phyloP scores from a whole-genome alignment of 2,329 filamentous ascomycete species.

The Chrysoporthe puriensis region DNA sequence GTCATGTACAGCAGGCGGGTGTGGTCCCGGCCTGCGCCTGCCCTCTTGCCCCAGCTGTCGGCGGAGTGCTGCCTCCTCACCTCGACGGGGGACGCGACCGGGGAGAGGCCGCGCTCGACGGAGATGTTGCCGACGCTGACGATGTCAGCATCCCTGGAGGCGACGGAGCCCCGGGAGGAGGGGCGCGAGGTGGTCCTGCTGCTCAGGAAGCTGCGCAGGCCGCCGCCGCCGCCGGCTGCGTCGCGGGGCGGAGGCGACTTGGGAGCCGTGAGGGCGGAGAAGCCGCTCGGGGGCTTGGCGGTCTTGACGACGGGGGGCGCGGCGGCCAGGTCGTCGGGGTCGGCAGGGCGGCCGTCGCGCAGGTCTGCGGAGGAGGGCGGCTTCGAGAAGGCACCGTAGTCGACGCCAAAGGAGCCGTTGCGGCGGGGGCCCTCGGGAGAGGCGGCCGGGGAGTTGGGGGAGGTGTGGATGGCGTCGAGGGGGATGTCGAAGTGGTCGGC shows the following conservation, averaged over 20 bases:
- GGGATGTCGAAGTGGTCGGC: constrained; percentile 70
- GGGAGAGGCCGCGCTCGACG: constrained; percentile 55
- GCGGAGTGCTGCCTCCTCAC: constrained; percentile 57
- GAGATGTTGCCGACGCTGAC: constrained; percentile 68
- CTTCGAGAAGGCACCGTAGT: constrained; percentile 69
- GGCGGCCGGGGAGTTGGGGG: constrained; percentile 8
- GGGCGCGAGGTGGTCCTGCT: constrained; percentile 54
- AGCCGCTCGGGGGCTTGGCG: constrained; percentile 77
- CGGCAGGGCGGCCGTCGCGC: constrained; percentile 45
- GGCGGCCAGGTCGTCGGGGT: constrained; percentile 64
- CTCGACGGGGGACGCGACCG: constrained; percentile 50
- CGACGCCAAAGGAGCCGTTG: constrained; percentile 67
- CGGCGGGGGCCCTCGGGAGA: constrained; percentile 42
- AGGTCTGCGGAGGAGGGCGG: constrained; percentile 51
- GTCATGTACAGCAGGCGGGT: constrained; percentile 74
- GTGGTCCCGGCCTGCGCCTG: constrained; percentile 50
- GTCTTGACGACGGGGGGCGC: constrained; percentile 77
- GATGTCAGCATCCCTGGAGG: constrained; percentile 54
- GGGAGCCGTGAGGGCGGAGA: constrained; percentile 70
- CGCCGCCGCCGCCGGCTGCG: constrained; percentile 43
- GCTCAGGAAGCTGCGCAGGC: constrained; percentile 64
- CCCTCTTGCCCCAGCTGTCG: constrained; percentile 66
- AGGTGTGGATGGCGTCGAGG: constrained; percentile 42
- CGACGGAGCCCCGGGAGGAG: constrained; percentile 59
- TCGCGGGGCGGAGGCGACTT: constrained; percentile 55